Conservation (phyloP, 176 grass and related monocot genomes). For the Aegilops bicornis region DNA sequence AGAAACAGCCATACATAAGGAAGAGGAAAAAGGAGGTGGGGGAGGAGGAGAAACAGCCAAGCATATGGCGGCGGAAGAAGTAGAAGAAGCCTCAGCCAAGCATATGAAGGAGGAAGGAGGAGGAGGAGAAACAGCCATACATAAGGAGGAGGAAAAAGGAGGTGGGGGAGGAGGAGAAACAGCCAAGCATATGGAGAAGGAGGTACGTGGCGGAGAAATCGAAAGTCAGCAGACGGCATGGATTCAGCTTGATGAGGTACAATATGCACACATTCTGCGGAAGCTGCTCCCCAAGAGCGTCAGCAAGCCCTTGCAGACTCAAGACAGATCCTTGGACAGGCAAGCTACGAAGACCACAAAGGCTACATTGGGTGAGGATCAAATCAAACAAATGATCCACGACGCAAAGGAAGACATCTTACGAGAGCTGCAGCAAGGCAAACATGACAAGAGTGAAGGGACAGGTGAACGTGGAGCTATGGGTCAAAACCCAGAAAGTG, state of each 20-base stretch:
- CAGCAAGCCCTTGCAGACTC: neutral
- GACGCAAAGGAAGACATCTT: neutral
- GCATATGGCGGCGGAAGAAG: neutral
- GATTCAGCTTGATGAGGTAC: neutral
- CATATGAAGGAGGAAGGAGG: neutral
- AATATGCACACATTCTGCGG: neutral
- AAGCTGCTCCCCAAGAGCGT: neutral
- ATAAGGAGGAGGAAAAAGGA: neutral
- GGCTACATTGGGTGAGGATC: neutral
- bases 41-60: neutral
- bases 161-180: neutral
- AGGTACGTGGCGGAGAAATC: neutral
- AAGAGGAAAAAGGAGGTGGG: neutral
- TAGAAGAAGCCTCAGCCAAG: neutral
- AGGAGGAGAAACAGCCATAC: neutral
- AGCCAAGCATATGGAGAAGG: neutral
- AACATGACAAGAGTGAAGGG: neutral
- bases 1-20: neutral
- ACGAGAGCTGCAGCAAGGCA: neutral
- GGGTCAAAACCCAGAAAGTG: neutral
- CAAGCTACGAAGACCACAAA: neutral
- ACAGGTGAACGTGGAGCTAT: neutral
- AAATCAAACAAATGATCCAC: neutral
- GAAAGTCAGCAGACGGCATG: neutral
- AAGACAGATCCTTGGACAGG: neutral